Conservation (phyloP, 1,139 yeast species). For the Pichia sp. region DNA sequence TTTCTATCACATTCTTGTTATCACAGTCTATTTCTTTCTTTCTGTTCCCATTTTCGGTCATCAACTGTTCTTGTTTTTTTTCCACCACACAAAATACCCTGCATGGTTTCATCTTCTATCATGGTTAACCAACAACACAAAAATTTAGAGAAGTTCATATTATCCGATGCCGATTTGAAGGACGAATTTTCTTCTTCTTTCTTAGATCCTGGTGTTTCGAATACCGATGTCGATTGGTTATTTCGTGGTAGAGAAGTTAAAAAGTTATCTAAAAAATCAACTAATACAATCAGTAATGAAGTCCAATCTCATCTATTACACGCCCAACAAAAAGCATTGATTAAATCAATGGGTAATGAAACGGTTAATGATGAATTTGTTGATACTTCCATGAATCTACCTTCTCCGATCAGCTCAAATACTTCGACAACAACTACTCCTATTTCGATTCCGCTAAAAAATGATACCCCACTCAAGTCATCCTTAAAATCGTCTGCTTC, state of each 20-base stretch:
- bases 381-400: not conserved
- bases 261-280: constrained; percentile 42
- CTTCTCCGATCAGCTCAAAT: constrained; percentile 10
- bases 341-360: constrained; percentile 9
- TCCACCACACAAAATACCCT: not conserved
- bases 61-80: no score
- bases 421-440: not conserved
- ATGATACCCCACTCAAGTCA: constrained; percentile 15
- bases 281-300: constrained; percentile 24
- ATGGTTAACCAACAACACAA: not conserved
- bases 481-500: constrained; percentile 14
- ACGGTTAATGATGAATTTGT: not conserved
- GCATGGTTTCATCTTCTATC: not conserved
- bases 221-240: constrained; percentile 73
- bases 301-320: constrained; percentile 26
- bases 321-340: constrained; percentile 23
- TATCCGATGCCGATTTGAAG: not conserved
- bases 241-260: constrained; percentile 58
- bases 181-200: constrained; percentile 11
- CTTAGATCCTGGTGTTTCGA: constrained; percentile 47
- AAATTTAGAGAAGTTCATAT: not conserved
- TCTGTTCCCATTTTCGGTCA: no score
- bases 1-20: not conserved
- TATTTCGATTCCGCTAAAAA: constrained; percentile 1
- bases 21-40: no score